These are phyloP conservation scores for Mortierella alpina DNA, from an alignment of 192 early-diverging fungal species.

Conservation along the genomic window DNA sequence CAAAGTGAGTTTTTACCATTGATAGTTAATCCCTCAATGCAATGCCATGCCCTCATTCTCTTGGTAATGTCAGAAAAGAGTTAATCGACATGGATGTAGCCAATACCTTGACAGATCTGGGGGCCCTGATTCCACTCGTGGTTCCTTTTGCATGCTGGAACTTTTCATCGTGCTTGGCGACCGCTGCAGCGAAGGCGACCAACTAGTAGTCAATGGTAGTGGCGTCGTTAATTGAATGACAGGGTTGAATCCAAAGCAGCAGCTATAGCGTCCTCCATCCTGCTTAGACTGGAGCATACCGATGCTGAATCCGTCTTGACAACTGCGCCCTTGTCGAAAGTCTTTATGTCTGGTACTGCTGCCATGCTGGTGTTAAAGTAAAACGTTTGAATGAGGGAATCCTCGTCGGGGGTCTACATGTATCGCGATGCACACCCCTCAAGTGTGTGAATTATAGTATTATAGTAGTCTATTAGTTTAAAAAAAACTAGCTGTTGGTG, in stretches of 20 bases:
- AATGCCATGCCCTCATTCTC: neutral
- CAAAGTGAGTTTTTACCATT: no score
- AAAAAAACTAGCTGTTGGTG: no score
- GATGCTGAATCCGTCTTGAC: conserved; percentile 31
- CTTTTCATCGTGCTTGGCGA: conserved; percentile 45
- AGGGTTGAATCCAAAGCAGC: neutral
- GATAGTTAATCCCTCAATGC: neutral
- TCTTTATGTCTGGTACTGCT: conserved; percentile 9
- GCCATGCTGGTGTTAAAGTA: conserved; percentile 9
- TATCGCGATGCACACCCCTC: no score
- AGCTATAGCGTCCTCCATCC: neutral
- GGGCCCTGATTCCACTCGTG: conserved; percentile 12
- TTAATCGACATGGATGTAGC: neutral
- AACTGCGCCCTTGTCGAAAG: conserved; percentile 22
- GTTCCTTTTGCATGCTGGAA: conserved; percentile 21
- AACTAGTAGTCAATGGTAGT: conserved; percentile 4
- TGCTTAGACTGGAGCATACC: conserved; percentile 4
- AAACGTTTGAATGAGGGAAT: neutral
- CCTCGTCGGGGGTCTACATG: no score
- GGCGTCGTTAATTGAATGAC: neutral
- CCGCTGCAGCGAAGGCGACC: conserved; percentile 30
- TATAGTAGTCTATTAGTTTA: no score
- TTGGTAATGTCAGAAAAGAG: neutral
- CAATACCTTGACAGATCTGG: conserved; percentile 36
- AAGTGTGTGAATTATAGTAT: no score